A percentile compares a stretch with the other conserved stretches of the same genome.
These are phyloP conservation scores for Fraxinus quadrangulata DNA, from an alignment of 257 asterid genomes.

Conservation along the genomic window DNA sequence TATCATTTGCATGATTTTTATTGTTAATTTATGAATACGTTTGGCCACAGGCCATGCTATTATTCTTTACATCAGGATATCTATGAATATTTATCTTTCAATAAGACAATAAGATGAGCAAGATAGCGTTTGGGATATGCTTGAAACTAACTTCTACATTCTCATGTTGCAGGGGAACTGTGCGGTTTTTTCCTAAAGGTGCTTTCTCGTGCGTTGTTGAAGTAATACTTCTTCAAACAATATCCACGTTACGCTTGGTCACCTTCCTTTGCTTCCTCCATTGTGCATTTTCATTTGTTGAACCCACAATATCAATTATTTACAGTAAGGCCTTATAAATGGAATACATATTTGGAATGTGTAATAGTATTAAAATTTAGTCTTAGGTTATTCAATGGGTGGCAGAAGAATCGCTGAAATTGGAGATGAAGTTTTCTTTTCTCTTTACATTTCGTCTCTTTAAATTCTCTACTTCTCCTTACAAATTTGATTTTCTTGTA, in stretches of 20 bases:
- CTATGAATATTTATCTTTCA: slow-evolving; percentile 9
- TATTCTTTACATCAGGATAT: background rate
- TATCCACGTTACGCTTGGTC: slow-evolving; percentile 11
- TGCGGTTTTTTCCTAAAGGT: slow-evolving; percentile 86
- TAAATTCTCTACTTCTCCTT: slow-evolving; percentile 10
- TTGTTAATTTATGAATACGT: too few species aligned
- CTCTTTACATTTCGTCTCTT: background rate
- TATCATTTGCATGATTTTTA: background rate
- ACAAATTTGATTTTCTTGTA: slow-evolving; percentile 22
- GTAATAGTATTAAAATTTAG: background rate
- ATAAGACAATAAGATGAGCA: slow-evolving; percentile 2
- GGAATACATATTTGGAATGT: background rate
- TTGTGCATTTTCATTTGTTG: slow-evolving; percentile 11
- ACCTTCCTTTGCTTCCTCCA: slow-evolving; percentile 1
- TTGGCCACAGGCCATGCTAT: background rate
- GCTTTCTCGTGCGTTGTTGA: slow-evolving; percentile 70
- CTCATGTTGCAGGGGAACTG: slow-evolving; percentile 80
- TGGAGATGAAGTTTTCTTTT: background rate
- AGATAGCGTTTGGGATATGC: slow-evolving; percentile 8
- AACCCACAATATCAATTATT: background rate
- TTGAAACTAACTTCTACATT: slow-evolving; percentile 19
- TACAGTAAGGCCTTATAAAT: background rate
- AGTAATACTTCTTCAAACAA: slow-evolving; percentile 47
- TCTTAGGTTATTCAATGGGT: background rate
- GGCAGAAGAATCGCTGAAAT: background rate